Conservation (phyloP, 2,329 filamentous ascomycete genomes). For the Coniochaeta sp. region DNA sequence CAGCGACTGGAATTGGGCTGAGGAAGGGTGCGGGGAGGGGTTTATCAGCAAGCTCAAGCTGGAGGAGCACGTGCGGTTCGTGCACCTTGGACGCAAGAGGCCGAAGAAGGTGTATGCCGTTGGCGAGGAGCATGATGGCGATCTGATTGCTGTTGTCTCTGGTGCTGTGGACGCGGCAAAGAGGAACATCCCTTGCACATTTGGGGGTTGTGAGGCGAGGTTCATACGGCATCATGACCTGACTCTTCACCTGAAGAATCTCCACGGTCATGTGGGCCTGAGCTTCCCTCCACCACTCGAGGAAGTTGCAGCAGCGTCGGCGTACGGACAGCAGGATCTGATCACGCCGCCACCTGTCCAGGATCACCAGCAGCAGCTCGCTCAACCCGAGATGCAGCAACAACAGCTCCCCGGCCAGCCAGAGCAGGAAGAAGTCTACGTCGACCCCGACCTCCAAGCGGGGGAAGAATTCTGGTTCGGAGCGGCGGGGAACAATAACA, state of each 20-base stretch:
- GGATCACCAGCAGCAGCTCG: not conserved
- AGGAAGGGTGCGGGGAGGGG: constrained; percentile 64
- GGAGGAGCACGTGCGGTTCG: constrained; percentile 76
- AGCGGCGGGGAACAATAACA: not conserved
- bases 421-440: not conserved
- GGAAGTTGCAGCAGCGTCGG: not conserved
- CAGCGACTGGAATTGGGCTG: constrained; percentile 51
- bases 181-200: constrained; percentile 35
- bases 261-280: constrained; percentile 1
- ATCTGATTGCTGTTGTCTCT: constrained; percentile 35
- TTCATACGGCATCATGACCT: constrained; percentile 47
- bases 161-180: constrained; percentile 32
- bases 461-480: constrained; percentile 10
- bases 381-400: not conserved
- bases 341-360: not conserved
- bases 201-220: constrained; percentile 32
- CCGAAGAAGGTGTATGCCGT: constrained; percentile 21
- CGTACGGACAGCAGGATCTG: not conserved
- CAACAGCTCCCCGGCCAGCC: not conserved
- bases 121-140: constrained; percentile 11
- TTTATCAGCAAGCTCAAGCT: constrained; percentile 74
- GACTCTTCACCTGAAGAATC: constrained; percentile 32
- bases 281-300: constrained; percentile 2
- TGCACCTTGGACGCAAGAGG: constrained; percentile 61
- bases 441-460: not conserved